Evolutionary conservation across 2,329 filamentous ascomycete genomes (phyloP), one percentile per base, ranked within the genome.

Genomic region (Botrytis fabae): DNA sequence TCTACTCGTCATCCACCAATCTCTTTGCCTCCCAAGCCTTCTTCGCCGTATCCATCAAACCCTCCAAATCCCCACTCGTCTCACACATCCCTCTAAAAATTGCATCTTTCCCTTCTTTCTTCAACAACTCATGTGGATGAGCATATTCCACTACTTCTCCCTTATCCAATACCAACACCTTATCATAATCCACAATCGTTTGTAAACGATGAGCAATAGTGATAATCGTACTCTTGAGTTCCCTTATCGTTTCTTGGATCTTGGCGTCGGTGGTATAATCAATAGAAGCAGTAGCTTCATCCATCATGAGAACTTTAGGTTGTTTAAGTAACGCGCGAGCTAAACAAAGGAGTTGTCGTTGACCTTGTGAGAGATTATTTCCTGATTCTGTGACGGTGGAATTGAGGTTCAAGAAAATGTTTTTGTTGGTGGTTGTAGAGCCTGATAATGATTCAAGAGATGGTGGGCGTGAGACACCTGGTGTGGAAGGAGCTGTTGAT

Each of bases 151-250:
- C 88, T 32, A 98, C 92, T 74, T 88, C 84, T 16, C 96, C 96
- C 81, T 95, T 93, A 80, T 99, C 96, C 7, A 99, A 86, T 20
- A 99, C 95, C 25, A 99, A 85, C 22, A 99, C 95, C 85, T 97
- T 97, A 84, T 99, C 96, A 80, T 98, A 99, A 81, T 99, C 96
- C 42, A 96, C 95, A 82, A 99, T 98, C 0, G 96, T 99, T 81
- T 97, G 94, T 76, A 99, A 86, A 28, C 96, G 90, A 83, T 99
- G 96, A 0, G 96, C 96, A 79, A 99, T 98, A 0, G 96, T 98
- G 81, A 98, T 93, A 74, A 97, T 97, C 0, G 96, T 99, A 81
- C 94, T 93, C 76, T 91, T 92, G 78, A 98, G 88, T 82, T 97
- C 93, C n/a, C 94, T 92, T 75, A 99, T 95, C 0, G 96, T 98